Base-by-base conservation (phyloP, 441 rosid genomes). In the Francoa sonchifolia region DNA sequence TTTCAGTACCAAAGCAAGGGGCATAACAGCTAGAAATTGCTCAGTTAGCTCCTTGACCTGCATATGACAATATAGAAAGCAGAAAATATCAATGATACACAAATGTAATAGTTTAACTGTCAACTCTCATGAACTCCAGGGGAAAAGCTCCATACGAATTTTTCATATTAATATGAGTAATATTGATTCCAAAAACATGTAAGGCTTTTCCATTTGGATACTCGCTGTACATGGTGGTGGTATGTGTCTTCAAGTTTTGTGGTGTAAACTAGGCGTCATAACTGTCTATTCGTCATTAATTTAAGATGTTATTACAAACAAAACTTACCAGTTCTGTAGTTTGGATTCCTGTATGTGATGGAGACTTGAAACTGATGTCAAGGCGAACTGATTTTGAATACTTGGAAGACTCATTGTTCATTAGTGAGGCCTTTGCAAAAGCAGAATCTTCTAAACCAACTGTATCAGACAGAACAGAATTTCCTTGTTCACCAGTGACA, bases 1-100 rank as follows among this genome's bases (percentile, higher is more conserved):
- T 73, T 90, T 90, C 61, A 90, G 71, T 57, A 82, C 80, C 80
- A 90, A 75, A 60, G 99, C 99, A 65, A 90, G 99, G 9, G 90
- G 95, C 23, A 74, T 73, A 51, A 93, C 79, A 35, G 99, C 96
- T 37, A 95, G 95, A 78, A 86, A 90, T 65, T 77, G 92, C 48
- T 76, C 95, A 1, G 95, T 82, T 56, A 90, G 73, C 62, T 74
- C 80, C 67, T 77, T 87, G 19, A 86, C 99, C 99, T 90, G 54
- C 39, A 49, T 61, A 62, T 28, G 39, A 52, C 50, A 52, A 31
- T 25, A n/a, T 48, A 16, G 34, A 42, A n/a, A n/a, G n/a, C n/a
- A n/a, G n/a, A n/a, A n/a, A n/a, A n/a, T n/a, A n/a, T n/a, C n/a
- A n/a, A n/a, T n/a, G n/a, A n/a, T n/a, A n/a, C n/a, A n/a, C n/a